A percentile compares a stretch with the other conserved stretches of the same genome.
Evolutionary conservation across 2,329 filamentous ascomycete species (phyloP).

Genomic region (Aureobasidium lini): DNA sequence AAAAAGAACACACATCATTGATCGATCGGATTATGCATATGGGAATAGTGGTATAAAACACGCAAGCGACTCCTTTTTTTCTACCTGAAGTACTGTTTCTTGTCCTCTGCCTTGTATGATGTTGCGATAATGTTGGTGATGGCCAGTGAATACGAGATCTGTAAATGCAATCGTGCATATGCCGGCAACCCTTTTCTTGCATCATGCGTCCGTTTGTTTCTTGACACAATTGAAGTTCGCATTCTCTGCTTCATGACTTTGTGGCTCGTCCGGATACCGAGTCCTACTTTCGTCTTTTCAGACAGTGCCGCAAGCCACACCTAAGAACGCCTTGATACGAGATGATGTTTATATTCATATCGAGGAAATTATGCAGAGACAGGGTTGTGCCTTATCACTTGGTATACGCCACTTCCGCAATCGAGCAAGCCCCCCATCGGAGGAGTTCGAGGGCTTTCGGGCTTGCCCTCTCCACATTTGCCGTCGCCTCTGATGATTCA

Average conservation of each 20-base stretch:
- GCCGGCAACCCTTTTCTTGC: not conserved
- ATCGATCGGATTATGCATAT: slow-evolving; percentile 6
- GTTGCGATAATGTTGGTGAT: not conserved
- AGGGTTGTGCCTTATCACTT: too few relatives aligned
- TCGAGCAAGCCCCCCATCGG: too few relatives aligned
- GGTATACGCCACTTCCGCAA: too few relatives aligned
- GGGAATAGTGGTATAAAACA: slow-evolving; percentile 2
- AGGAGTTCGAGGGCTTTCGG: too few relatives aligned
- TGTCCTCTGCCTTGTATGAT: not conserved
- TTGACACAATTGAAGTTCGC: not conserved
- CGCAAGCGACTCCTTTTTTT: not conserved
- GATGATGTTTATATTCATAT: too few relatives aligned
- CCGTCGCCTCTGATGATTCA: too few relatives aligned
- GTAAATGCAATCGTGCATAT: not conserved
- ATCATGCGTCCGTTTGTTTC: not conserved
- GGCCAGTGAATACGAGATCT: too few relatives aligned
- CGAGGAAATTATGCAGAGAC: too few relatives aligned
- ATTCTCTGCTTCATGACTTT: not conserved
- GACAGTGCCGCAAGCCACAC: too few relatives aligned
- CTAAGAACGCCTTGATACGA: too few relatives aligned
- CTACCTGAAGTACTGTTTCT: not conserved
- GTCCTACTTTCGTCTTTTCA: not conserved
- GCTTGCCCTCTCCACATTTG: too few relatives aligned
- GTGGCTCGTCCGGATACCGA: too few relatives aligned
- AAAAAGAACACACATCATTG: not conserved